Base-by-base conservation (phyloP, 164 flowering plant genomes). In the Euptelea pleiosperma region DNA sequence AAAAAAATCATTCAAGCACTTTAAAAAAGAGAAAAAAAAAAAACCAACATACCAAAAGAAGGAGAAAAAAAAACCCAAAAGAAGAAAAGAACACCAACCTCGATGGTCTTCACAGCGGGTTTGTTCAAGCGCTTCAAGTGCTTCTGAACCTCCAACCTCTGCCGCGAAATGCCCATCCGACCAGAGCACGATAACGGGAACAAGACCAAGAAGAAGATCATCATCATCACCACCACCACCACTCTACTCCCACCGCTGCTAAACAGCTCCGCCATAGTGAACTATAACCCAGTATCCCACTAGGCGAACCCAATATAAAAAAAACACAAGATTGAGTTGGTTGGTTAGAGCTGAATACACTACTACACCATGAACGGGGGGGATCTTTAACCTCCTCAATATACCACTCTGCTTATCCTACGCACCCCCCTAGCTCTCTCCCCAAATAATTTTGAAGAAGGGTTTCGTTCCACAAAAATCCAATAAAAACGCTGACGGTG, bases 121-220 rank as follows among this genome's bases (percentile, higher is more conserved):
- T 87, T 91, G 77, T 91, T 91, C 59, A 91, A 70, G 29, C 91
- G 80, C 11, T 82, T 84, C 79, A 91, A 71, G 64, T 85, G 96
- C 74, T 84, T 86, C 64, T 70, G 70, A 21, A 85, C 87, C 60
- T 87, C 86, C 46, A 90, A 70, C 70, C 70, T 83, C 84, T 87
- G 92, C 66, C 78, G 62, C 2, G 84, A 72, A 39, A 63, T 29
- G 4, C 57, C 53, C 58, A 37, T 65, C 33, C 66, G 21, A 5
- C 44, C 77, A 1, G 75, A 83, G 47, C 68, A 68, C 25, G 68
- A 19, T 52, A 70, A 45, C 55, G 67, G 41, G 21, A 52, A 7
- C 22, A 71, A 31, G 12, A 61, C 52, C 50, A 48, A 28, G 28
- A 64, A 56, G n/a, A 58, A 63, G 16, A 30, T 14, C 16, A 63